These are phyloP conservation scores for Thelephora terrestris DNA, from an alignment of 1,284 basidiomycete species.

Conservation along the genomic window DNA sequence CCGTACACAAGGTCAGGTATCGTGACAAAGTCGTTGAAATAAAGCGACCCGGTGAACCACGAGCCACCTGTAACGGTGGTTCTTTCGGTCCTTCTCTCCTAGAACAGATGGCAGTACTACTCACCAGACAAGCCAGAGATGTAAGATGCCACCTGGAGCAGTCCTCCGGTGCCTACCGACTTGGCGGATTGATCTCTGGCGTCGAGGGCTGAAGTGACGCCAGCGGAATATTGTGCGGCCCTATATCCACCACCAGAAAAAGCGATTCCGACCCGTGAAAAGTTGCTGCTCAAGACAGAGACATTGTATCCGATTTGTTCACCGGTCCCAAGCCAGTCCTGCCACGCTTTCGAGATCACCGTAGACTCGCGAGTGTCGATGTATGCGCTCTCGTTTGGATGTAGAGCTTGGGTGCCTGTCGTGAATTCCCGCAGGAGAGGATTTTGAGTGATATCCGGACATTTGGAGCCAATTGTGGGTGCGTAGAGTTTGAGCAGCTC, in stretches of 20 bases:
- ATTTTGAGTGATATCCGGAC: constrained; percentile 35
- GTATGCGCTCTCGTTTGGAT: constrained; percentile 39
- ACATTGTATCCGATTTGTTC: constrained; percentile 43
- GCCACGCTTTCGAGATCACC: constrained; percentile 41
- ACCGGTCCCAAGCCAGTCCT: constrained; percentile 45
- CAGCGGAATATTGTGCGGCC: constrained; percentile 51
- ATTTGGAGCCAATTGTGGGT: constrained; percentile 35
- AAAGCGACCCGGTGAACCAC: constrained; percentile 50
- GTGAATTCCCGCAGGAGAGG: constrained; percentile 43
- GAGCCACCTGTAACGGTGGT: constrained; percentile 40
- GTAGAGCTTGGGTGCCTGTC: constrained; percentile 39
- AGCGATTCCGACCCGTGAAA: constrained; percentile 46
- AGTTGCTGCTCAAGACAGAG: constrained; percentile 26
- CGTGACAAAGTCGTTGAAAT: constrained; percentile 48
- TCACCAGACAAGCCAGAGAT: constrained; percentile 50
- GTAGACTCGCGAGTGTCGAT: constrained; percentile 30
- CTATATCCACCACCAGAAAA: constrained; percentile 51
- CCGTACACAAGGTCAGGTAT: constrained; percentile 45
- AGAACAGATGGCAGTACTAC: constrained; percentile 8
- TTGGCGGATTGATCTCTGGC: constrained; percentile 46
- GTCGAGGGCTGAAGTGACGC: constrained; percentile 47
- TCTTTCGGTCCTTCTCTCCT: not conserved
- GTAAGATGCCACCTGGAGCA: constrained; percentile 57
- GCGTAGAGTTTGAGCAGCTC: constrained; percentile 37
- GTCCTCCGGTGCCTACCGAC: constrained; percentile 48